These are phyloP conservation scores for Leccinum broughii DNA, from an alignment of 768 basidiomycete genomes.

Conservation along the genomic window DNA sequence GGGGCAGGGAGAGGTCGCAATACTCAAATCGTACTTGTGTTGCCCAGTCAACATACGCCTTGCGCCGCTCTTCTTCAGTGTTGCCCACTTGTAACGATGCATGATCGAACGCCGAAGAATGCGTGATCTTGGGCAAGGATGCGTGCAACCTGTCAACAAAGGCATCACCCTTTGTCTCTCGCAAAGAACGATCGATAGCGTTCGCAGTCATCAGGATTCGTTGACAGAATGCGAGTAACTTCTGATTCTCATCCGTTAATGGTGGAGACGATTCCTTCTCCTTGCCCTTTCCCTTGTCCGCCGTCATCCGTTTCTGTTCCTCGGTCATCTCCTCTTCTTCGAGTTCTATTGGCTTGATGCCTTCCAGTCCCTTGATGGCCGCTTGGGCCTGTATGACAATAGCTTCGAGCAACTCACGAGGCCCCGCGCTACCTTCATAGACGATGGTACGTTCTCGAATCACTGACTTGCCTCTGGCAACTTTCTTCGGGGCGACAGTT, in stretches of 20 bases:
- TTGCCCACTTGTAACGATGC: conserved; percentile 40
- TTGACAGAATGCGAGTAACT: conserved; percentile 78
- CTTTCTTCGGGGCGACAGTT: conserved; percentile 57
- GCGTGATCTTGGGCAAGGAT: conserved; percentile 71
- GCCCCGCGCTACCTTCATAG: conserved; percentile 90
- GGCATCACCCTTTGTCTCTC: conserved; percentile 85
- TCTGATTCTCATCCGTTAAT: conserved; percentile 72
- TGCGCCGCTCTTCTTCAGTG: conserved; percentile 66
- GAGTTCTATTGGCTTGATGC: conserved; percentile 50
- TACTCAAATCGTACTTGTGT: conserved; percentile 83
- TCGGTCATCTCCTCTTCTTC: conserved; percentile 74
- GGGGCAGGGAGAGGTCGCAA: conserved; percentile 72
- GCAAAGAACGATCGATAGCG: conserved; percentile 84
- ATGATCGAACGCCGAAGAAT: conserved; percentile 48
- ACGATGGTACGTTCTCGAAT: conserved; percentile 80
- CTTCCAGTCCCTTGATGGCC: conserved; percentile 84
- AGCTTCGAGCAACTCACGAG: conserved; percentile 87
- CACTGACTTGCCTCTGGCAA: conserved; percentile 43
- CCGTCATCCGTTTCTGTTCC: conserved; percentile 86
- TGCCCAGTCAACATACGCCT: conserved; percentile 84
- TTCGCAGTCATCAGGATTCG: conserved; percentile 81
- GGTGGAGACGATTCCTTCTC: conserved; percentile 43
- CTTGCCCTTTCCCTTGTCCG: conserved; percentile 63
- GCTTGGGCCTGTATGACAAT: conserved; percentile 93
- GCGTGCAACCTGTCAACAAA: conserved; percentile 80